Percentiles rank a stretch among this genome's conserved stretches.
Evolutionary conservation across 495 filamentous ascomycete genomes (phyloP).

Genomic region (Hypomontagnella monticulosa): DNA sequence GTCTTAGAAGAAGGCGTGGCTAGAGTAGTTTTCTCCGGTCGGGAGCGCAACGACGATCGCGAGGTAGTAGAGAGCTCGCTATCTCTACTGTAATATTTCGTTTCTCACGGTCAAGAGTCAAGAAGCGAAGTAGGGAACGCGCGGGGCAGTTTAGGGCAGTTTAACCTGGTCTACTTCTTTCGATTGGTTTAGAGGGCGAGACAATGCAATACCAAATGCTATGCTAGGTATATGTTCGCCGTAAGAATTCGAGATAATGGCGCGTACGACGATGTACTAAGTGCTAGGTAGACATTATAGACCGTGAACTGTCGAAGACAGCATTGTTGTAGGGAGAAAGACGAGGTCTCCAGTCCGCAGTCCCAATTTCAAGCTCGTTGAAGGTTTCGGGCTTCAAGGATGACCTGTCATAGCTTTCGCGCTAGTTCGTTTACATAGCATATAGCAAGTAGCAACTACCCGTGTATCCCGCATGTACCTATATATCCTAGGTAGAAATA

Average conservation of each 20-base stretch:
- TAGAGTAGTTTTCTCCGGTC: background rate
- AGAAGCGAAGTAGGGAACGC: background rate
- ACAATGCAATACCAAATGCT: background rate
- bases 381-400: slow-evolving; percentile 12
- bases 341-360: too few species aligned
- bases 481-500: background rate
- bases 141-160: slow-evolving; percentile 31
- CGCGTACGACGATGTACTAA: too few species aligned
- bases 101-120: background rate
- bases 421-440: slow-evolving; percentile 1
- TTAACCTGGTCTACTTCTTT: background rate
- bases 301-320: too few species aligned
- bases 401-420: slow-evolving; percentile 1
- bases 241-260: too few species aligned
- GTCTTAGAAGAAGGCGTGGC: slow-evolving; percentile 7
- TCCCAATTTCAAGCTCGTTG: background rate
- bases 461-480: background rate
- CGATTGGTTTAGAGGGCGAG: background rate
- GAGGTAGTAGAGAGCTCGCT: background rate
- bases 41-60: too few species aligned
- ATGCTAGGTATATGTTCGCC: background rate
- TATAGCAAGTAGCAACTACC: background rate
- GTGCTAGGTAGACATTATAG: too few species aligned
- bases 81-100: background rate
- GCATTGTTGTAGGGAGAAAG: too few species aligned